phyloP scores from a whole-genome alignment of 2,329 filamentous ascomycete genomes.

The Colletotrichum kahawae region DNA sequence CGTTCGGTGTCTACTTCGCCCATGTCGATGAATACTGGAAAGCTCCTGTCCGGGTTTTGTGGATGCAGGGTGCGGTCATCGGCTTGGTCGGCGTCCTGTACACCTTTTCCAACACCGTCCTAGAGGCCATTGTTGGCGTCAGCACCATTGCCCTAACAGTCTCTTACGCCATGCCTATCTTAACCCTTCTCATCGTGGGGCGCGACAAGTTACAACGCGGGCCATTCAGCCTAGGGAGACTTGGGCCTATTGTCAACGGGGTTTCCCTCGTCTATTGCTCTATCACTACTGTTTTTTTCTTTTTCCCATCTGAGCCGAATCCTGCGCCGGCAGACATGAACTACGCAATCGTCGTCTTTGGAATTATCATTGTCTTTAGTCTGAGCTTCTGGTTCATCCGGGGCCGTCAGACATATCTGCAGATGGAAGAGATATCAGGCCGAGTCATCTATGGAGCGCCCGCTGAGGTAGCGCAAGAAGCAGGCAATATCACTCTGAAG shows the following conservation, averaged over 20 bases:
- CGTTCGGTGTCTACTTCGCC: slow-evolving; percentile 49
- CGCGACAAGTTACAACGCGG: not conserved
- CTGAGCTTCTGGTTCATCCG: slow-evolving; percentile 55
- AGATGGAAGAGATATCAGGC: not conserved
- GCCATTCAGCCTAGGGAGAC: not conserved
- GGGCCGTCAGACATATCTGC: slow-evolving; percentile 42
- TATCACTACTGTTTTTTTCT: slow-evolving; percentile 60
- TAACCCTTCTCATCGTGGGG: not conserved
- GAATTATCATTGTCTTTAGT: slow-evolving; percentile 56
- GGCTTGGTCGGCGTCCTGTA: slow-evolving; percentile 58
- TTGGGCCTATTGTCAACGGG: slow-evolving; percentile 42
- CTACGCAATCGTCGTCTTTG: slow-evolving; percentile 62
- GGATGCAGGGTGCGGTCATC: slow-evolving; percentile 51
- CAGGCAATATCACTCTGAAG: not conserved
- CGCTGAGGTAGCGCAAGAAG: not conserved
- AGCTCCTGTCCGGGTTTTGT: slow-evolving; percentile 56
- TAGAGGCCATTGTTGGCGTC: slow-evolving; percentile 58
- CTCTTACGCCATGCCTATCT: slow-evolving; percentile 39
- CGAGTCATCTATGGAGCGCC: not conserved
- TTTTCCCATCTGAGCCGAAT: slow-evolving; percentile 52
- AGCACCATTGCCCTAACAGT: slow-evolving; percentile 62
- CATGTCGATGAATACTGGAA: slow-evolving; percentile 53
- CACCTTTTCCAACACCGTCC: slow-evolving; percentile 56
- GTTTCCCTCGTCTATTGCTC: slow-evolving; percentile 55
- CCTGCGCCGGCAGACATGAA: slow-evolving; percentile 57